A percentile compares a stretch with the other conserved stretches of the same genome.
Conservation (phyloP, 2,329 filamentous ascomycete genomes). For the Falciphora oryzae region DNA sequence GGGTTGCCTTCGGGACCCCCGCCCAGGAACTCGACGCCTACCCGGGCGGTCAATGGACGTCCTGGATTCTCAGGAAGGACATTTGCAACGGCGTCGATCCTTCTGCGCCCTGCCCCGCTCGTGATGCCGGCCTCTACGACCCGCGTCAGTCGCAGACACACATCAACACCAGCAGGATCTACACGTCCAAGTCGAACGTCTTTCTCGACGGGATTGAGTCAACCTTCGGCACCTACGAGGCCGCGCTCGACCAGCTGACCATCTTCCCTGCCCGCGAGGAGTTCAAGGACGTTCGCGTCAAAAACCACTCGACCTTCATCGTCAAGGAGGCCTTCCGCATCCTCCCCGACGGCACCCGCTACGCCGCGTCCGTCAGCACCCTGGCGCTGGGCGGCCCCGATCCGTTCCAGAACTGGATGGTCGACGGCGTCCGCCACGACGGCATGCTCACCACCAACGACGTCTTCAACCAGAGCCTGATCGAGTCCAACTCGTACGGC, state of each 20-base stretch:
- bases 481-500: conserved; percentile 23
- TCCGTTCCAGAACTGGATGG: conserved; percentile 9
- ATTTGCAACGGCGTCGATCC: no score
- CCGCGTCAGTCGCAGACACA: no score
- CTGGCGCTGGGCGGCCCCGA: conserved; percentile 2
- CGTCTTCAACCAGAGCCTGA: conserved; percentile 7
- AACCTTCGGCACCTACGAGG: no score
- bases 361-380: no score
- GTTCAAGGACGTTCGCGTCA: not conserved
- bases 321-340: no score
- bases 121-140: no score
- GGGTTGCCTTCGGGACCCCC: not conserved
- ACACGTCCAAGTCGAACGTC: not conserved
- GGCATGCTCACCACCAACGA: no score
- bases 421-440: no score
- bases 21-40: not conserved
- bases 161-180: conserved; percentile 1
- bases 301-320: conserved; percentile 2
- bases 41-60: not conserved
- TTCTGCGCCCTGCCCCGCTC: no score
- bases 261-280: not conserved
- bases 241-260: not conserved
- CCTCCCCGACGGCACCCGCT: conserved; percentile 1
- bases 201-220: no score
- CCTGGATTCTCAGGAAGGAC: not conserved